Base-by-base conservation (phyloP, 2,329 filamentous ascomycete species). In the Chaetomiaceae sp. region DNA sequence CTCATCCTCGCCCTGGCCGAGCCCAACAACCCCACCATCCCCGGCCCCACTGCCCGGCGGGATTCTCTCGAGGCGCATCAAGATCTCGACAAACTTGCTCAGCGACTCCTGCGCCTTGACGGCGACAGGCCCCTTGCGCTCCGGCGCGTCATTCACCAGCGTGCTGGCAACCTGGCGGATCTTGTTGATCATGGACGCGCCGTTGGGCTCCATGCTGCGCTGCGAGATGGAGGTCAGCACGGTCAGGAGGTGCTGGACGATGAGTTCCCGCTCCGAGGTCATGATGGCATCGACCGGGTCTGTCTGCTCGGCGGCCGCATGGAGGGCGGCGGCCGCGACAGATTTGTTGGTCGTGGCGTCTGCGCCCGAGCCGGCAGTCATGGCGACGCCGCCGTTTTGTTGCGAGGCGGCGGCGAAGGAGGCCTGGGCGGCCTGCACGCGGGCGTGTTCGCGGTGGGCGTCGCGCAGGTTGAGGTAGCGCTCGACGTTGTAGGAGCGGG, bases 131-230 rank as follows among this genome's bases (percentile, higher is more conserved):
- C 76, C 77, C 58, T 79, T 80, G 14, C 74, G 70, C 50, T 78
- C 75, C 0, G 70, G 69, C 4, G 71, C 66, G 46, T 73, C 73
- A 55, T 87, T 82, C 43, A 95, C 78, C 7, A 95, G 75, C 0
- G 89, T 93, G 23, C 85, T 86, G 1, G 89, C 89, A 34, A 95
- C 86, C 63, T 88, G 85, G 9, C 89, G 86, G 58, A 95, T 88
- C 73, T 95, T 95, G 71, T 82, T 82, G 62, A 88, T 89, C n/a
- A 82, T 69, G 0, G 77, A 79, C n/a, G 70, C 72, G 16, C 78
- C 78, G 55, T 81, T 81, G n/a, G 79, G 79, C 54, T 95, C 89
- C 76, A 95, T 86, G 66, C 90, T 90, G 53, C 88, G 82, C 72
- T 92, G 87, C 42, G 86, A 87, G 59, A 95, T 88, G 50, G 82